phyloP scores from a whole-genome alignment of 2,329 filamentous ascomycete genomes.

The Westerdykella aurantiaca region DNA sequence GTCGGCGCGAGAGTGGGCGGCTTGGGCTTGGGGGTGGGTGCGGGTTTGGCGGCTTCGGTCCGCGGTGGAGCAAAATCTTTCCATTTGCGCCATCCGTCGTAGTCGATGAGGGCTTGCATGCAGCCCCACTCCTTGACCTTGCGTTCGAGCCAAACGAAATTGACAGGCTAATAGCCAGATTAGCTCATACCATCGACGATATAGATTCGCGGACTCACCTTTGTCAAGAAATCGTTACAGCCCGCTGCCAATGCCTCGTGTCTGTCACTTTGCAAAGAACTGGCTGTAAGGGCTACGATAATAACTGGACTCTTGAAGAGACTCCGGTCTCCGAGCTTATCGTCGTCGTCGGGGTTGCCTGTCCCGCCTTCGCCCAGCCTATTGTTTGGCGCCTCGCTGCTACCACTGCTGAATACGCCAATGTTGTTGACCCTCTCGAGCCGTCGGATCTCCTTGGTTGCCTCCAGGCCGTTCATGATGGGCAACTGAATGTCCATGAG shows the following conservation, averaged over 20 bases:
- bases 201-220: constrained; percentile 53
- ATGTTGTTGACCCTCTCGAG: constrained; percentile 88
- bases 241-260: constrained; percentile 92
- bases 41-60: constrained; percentile 32
- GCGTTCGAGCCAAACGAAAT: constrained; percentile 93
- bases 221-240: constrained; percentile 97
- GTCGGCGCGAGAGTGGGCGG: constrained; percentile 10
- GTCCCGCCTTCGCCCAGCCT: constrained; percentile 36
- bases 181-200: constrained; percentile 7
- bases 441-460: constrained; percentile 87
- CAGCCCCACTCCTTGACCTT: constrained; percentile 99
- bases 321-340: constrained; percentile 58
- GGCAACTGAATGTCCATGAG: constrained; percentile 98
- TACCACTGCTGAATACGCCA: constrained; percentile 67
- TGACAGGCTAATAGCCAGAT: constrained; percentile 65
- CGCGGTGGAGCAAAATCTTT: constrained; percentile 62
- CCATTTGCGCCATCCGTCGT: constrained; percentile 97
- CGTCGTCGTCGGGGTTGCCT: constrained; percentile 50
- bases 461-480: constrained; percentile 91
- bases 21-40: constrained; percentile 19
- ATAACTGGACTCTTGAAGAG: constrained; percentile 96
- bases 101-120: constrained; percentile 98
- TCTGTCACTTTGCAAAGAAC: constrained; percentile 87
- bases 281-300: constrained; percentile 93
- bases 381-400: constrained; percentile 38